Evolutionary conservation across 768 basidiomycete genomes (phyloP), one percentile per base, ranked within the genome.

Genomic region (Tulasnella sp.): DNA sequence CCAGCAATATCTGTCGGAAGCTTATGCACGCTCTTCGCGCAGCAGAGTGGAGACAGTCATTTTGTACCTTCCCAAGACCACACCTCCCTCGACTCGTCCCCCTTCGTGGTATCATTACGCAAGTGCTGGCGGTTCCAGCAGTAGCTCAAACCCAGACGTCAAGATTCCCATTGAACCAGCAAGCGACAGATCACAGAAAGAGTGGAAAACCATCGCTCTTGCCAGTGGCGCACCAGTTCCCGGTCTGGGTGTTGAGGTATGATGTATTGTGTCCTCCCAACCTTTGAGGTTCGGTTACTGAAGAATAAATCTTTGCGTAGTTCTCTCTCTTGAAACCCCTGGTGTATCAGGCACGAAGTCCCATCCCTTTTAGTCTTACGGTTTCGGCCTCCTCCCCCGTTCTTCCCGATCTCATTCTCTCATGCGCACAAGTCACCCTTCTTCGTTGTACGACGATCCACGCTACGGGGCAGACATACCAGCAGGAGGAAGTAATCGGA

Each of bases 61-160:
- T 38, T 42, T 73, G 14, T 73, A 73, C 31, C 40, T 73, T 6
- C 72, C 72, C 34, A 73, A 73, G 52, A 73, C 72, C 14, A 42
- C 37, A 37, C 72, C 72, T 25, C 72, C 72, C 29, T 38, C 45
- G 19, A 36, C 34, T 9, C 39, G 39, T 14, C 39, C 71, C 29
- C 40, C 39, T 3, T 42, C 72, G 12, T 70, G 69, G 69, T 45
- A 73, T 73, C 37, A 37, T 37, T 73, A 73, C 45, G 31, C 58
- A 3, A 64, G 31, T 29, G 37, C 69, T 4, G 29, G 36, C 19
- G 36, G 69, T 4, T 70, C 69, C 6, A 38, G 37, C 12, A 71
- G 69, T 29, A 39, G 22, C 36, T 14, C 69, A 31, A 39, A 39
- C 19, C 69, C 12, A 39, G 52, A 58, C 40, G 72, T 45, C 42